phyloP scores from a whole-genome alignment of 2,329 filamentous ascomycete species.

The Pestalotiopsis sp. region DNA sequence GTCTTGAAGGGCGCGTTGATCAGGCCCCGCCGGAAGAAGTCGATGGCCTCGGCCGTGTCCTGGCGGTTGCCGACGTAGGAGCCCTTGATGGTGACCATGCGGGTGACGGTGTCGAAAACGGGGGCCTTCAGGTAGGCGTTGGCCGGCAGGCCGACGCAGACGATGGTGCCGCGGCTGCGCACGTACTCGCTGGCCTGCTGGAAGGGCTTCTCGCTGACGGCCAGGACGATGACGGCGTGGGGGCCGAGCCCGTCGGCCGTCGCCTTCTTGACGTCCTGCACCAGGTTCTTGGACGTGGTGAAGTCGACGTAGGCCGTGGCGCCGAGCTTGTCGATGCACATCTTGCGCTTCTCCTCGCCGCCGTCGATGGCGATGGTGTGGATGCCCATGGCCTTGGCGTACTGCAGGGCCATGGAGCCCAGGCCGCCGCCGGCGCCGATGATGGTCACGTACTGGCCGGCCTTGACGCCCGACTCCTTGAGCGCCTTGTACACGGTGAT shows the following conservation, averaged over 20 bases:
- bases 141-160: conserved; percentile 88
- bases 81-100: conserved; percentile 91
- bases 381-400: conserved; percentile 89
- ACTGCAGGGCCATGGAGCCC: conserved; percentile 77
- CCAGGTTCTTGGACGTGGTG: conserved; percentile 71
- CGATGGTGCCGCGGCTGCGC: conserved; percentile 77
- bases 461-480: conserved; percentile 76
- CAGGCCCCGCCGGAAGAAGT: conserved; percentile 82
- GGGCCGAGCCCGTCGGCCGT: conserved; percentile 82
- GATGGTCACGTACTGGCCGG: conserved; percentile 80
- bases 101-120: conserved; percentile 85
- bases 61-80: conserved; percentile 92
- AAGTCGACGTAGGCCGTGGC: conserved; percentile 81
- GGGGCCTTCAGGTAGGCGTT: conserved; percentile 79
- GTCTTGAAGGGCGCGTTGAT: conserved; percentile 89
- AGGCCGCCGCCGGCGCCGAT: conserved; percentile 86
- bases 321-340: conserved; percentile 71
- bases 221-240: conserved; percentile 84
- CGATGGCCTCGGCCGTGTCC: conserved; percentile 85
- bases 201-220: conserved; percentile 89
- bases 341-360: conserved; percentile 77
- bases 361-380: conserved; percentile 80
- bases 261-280: conserved; percentile 80
- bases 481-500: conserved; percentile 91
- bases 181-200: conserved; percentile 92